phyloP scores from a whole-genome alignment of 306 rosid genomes.

The Cucurbita ficifolia region DNA sequence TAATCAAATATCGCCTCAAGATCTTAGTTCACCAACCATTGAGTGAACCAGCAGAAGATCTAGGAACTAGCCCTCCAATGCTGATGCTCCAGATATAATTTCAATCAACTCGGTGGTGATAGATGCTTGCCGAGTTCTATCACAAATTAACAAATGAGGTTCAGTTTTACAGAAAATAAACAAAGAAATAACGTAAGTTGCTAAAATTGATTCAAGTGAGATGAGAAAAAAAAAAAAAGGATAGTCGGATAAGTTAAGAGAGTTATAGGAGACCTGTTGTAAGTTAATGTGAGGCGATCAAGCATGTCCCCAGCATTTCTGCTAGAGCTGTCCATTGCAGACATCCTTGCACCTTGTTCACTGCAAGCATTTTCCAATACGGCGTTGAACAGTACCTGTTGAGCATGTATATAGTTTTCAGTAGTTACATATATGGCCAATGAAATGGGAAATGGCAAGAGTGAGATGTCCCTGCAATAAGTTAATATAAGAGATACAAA shows the following conservation, averaged over 20 bases:
- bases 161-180: slow-evolving; percentile 9
- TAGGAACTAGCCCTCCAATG: slow-evolving; percentile 45
- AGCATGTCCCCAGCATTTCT: slow-evolving; percentile 99
- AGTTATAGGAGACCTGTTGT: slow-evolving; percentile 81
- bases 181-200: neutral
- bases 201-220: neutral
- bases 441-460: neutral
- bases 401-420: neutral
- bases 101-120: slow-evolving; percentile 96
- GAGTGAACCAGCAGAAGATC: slow-evolving; percentile 12
- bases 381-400: slow-evolving; percentile 79
- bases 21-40: slow-evolving; percentile 32
- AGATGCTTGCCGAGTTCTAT: slow-evolving; percentile 98
- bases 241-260: slow-evolving; percentile 7
- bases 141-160: slow-evolving; percentile 10
- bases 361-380: slow-evolving; percentile 98
- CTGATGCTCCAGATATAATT: slow-evolving; percentile 98
- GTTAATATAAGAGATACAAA: neutral
- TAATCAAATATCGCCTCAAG: slow-evolving; percentile 21
- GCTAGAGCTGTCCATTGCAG: slow-evolving; percentile 99
- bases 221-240: neutral
- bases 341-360: slow-evolving; percentile 99
- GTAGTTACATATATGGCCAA: neutral
- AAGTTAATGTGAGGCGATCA: slow-evolving; percentile 92
- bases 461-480: neutral